A percentile compares a stretch with the other conserved stretches of the same genome.
These are phyloP conservation scores for Stephania cephalantha DNA, from an alignment of 164 flowering plant species.

Conservation along the genomic window DNA sequence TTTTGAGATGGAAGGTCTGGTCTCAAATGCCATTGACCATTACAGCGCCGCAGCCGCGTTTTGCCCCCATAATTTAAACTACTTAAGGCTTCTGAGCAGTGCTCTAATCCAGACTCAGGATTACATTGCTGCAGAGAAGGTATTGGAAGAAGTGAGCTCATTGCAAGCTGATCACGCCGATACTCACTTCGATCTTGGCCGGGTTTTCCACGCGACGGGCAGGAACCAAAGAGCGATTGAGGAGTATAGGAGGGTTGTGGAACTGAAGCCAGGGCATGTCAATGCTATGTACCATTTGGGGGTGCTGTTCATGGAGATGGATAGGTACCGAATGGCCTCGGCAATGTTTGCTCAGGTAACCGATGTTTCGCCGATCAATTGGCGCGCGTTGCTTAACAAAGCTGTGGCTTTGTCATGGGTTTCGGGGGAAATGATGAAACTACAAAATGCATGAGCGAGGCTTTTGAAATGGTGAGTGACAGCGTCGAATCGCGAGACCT, in stretches of 20 bases:
- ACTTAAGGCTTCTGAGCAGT: neutral
- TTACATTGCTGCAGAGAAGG: neutral
- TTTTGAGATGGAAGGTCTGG: slow-evolving; percentile 90
- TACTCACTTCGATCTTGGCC: too few species aligned
- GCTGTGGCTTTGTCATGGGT: neutral
- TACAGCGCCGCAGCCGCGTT: slow-evolving; percentile 79
- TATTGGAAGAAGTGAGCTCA: neutral
- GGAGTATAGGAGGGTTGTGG: neutral
- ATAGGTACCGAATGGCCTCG: too few species aligned
- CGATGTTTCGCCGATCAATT: neutral
- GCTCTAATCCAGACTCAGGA: neutral
- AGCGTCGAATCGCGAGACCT: too few species aligned
- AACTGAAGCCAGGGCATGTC: neutral
- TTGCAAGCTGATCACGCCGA: too few species aligned
- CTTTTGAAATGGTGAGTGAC: too few species aligned
- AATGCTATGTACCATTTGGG: neutral
- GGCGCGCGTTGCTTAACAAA: neutral
- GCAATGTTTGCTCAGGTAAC: too few species aligned
- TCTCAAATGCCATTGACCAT: slow-evolving; percentile 87
- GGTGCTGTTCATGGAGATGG: neutral
- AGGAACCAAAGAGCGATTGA: too few species aligned
- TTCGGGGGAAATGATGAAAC: neutral
- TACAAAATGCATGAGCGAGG: neutral
- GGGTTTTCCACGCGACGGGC: too few species aligned
- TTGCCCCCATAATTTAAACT: too few species aligned